phyloP scores from a whole-genome alignment of 345 rosid species.

The Citropsis articulata region DNA sequence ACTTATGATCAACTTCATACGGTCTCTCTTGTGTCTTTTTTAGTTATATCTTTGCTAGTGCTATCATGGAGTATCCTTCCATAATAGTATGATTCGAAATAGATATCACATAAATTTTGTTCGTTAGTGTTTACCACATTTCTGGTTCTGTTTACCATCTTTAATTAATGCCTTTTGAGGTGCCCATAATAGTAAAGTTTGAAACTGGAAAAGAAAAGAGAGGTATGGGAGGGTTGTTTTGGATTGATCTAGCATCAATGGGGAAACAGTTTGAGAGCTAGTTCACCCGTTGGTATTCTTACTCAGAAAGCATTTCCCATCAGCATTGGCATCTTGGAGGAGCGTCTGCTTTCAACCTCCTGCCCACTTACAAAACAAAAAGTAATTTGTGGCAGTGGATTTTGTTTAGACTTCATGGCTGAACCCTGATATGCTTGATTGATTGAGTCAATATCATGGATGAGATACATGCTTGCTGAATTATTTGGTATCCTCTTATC shows the following conservation, averaged over 20 bases:
- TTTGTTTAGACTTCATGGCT: neutral
- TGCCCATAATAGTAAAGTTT: neutral
- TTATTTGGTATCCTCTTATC: neutral
- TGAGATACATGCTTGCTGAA: neutral
- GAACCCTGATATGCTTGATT: neutral
- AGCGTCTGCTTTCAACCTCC: neutral
- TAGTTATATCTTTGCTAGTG: neutral
- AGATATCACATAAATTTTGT: neutral
- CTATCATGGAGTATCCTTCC: neutral
- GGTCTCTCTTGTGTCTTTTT: neutral
- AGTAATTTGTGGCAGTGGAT: neutral
- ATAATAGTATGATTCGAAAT: neutral
- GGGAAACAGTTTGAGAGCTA: neutral
- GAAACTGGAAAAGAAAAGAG: neutral
- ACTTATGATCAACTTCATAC: neutral
- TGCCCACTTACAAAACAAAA: neutral
- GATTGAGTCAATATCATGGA: neutral
- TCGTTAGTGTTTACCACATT: neutral
- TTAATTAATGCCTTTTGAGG: neutral
- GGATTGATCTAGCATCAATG: neutral
- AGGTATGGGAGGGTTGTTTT: neutral
- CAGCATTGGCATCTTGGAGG: neutral
- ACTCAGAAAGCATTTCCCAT: neutral
- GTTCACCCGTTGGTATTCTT: neutral
- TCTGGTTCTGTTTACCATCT: neutral